Evolutionary conservation across 2,329 filamentous ascomycete species (phyloP).

Genomic region (Coleophoma crateriformis): DNA sequence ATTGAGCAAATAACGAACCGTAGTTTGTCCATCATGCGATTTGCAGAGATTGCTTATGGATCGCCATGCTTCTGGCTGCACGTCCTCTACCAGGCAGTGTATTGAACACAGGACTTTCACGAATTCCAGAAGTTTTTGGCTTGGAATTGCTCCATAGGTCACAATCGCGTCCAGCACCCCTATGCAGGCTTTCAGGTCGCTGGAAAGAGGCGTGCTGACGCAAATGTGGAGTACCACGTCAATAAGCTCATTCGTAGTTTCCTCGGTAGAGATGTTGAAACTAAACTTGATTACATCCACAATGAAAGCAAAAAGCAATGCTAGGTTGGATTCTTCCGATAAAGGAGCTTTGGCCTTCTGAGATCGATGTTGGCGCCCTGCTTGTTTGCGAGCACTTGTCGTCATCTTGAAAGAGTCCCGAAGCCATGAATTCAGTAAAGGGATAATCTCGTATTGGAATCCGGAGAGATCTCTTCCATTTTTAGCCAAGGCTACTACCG

Average conservation of each 20-base stretch:
- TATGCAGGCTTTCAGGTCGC: slow-evolving; percentile 64
- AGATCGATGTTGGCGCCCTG: slow-evolving; percentile 33
- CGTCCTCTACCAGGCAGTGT: slow-evolving; percentile 55
- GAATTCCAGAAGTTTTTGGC: slow-evolving; percentile 55
- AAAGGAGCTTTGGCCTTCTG: slow-evolving; percentile 32
- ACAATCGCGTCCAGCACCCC: slow-evolving; percentile 64
- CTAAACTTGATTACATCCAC: slow-evolving; percentile 71
- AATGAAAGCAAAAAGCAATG: slow-evolving; percentile 59
- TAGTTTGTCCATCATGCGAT: slow-evolving; percentile 68
- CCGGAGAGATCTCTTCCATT: slow-evolving; percentile 57
- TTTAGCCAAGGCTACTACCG: slow-evolving; percentile 55
- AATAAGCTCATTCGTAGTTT: slow-evolving; percentile 55
- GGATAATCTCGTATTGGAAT: slow-evolving; percentile 63
- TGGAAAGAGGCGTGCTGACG: slow-evolving; percentile 56
- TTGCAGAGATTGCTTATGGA: slow-evolving; percentile 65
- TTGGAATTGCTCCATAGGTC: slow-evolving; percentile 66
- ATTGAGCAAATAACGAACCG: slow-evolving; percentile 59
- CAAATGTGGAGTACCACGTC: slow-evolving; percentile 61
- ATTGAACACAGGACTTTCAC: slow-evolving; percentile 69
- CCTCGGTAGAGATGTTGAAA: slow-evolving; percentile 60
- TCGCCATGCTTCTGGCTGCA: slow-evolving; percentile 63
- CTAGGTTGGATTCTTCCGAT: slow-evolving; percentile 56
- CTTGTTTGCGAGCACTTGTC: slow-evolving; percentile 44
- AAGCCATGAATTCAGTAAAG: slow-evolving; percentile 57
- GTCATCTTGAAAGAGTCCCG: slow-evolving; percentile 48